Base-by-base conservation (phyloP, 306 rosid species). In the Pachyrhizus erosus region DNA sequence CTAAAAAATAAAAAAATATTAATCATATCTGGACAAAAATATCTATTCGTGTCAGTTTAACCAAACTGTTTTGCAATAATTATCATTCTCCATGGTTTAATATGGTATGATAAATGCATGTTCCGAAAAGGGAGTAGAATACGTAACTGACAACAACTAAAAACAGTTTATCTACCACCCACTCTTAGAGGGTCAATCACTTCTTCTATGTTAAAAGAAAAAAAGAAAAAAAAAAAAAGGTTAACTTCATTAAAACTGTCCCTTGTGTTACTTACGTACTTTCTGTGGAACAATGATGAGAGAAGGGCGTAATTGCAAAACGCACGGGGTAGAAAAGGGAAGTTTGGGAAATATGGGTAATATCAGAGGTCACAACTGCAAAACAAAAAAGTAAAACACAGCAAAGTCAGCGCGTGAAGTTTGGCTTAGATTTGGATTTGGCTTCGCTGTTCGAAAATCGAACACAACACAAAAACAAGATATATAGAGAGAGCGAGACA, bases 361-460 rank as follows among this genome's bases (percentile, higher is more conserved):
- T n/a, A 13, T 1, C 0, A 24, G 34, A 7, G 85, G 85, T 27
- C 76, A 27, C 3, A 1, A 3, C 4, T 24, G 82, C 72, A 61
- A 83, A 76, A 69, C 3, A 9, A 29, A 20, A 39, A 0, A 29
- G 5, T 21, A 24, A 61, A 46, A 71, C 40, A 5, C 6, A 5
- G 8, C 1, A 37, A 80, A 77, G 82, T 80, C 69, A 79, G 80
- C 84, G 80, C 83, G 90, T 78, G 84, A 84, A 80, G 66, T 31
- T 61, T 79, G 5, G 37, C 52, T n/a, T 26, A 60, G 87, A 83
- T 81, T 85, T 66, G 69, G 84, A 75, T 78, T 83, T 24, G 21
- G 66, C 70, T 29, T 80, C 40, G 70, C 48, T 77, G 89, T 89
- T 89, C 91, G 88, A 86, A 89, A 87, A 77, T 77, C 82, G 54